These are phyloP conservation scores for Quercus glauca DNA, from an alignment of 306 rosid genomes.

Conservation along the genomic window DNA sequence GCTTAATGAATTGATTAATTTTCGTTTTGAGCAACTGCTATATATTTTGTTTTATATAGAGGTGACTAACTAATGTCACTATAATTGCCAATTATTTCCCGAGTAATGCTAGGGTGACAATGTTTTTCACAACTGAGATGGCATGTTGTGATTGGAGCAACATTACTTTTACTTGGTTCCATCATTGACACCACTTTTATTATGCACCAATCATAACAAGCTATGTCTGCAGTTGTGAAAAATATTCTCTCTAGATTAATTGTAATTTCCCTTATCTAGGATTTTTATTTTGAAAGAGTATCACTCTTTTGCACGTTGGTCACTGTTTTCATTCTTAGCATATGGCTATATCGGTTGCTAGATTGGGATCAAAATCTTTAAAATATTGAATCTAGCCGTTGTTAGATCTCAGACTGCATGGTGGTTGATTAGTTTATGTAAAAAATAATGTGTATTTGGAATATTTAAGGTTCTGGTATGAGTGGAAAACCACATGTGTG, in stretches of 20 bases:
- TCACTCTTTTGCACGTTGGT: neutral
- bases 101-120: too few species aligned
- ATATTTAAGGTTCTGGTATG: neutral
- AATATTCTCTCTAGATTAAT: too few species aligned
- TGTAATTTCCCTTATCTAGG: neutral
- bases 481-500: neutral
- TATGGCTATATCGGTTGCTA: neutral
- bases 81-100: neutral
- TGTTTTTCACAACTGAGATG: too few species aligned
- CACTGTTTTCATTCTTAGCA: neutral
- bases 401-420: neutral
- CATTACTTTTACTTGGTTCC: too few species aligned
- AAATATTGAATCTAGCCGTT: neutral
- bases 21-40: neutral
- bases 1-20: neutral
- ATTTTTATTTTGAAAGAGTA: neutral
- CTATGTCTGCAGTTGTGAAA: too few species aligned
- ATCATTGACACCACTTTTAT: too few species aligned
- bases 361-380: neutral
- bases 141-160: too few species aligned
- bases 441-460: neutral
- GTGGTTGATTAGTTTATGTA: neutral
- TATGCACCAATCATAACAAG: too few species aligned
- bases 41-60: neutral
- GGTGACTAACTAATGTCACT: neutral